Evolutionary conservation across 495 filamentous ascomycete species (phyloP).

Genomic region (Trichocladium uniseriatum): DNA sequence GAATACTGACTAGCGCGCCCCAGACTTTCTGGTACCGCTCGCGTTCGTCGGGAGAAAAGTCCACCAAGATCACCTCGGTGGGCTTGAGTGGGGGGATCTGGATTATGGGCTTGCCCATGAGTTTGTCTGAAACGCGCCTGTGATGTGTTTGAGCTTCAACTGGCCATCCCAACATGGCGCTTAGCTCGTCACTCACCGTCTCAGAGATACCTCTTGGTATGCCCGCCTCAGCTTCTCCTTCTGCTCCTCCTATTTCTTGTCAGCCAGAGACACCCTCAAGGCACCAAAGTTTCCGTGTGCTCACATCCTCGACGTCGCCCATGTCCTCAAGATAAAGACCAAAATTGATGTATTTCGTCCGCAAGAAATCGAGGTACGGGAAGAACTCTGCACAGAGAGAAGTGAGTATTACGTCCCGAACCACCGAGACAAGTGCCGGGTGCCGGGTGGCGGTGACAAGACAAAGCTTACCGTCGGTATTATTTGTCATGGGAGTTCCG

Average conservation of each 20-base stretch:
- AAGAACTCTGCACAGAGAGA: conserved; percentile 37
- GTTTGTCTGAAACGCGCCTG: conserved; percentile 40
- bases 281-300: not conserved
- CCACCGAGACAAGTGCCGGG: too few species aligned
- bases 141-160: conserved; percentile 19
- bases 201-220: not conserved
- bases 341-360: conserved; percentile 37
- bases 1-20: not conserved
- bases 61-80: not conserved
- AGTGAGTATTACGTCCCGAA: not conserved
- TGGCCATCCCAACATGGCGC: too few species aligned
- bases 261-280: not conserved
- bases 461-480: conserved; percentile 16
- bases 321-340: conserved; percentile 21
- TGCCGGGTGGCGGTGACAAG: too few species aligned
- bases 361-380: conserved; percentile 52
- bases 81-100: conserved; percentile 39
- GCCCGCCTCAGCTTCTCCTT: not conserved
- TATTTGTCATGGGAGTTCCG: conserved; percentile 54
- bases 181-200: not conserved
- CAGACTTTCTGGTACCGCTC: not conserved
- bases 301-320: conserved; percentile 30
- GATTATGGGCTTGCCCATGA: conserved; percentile 49
- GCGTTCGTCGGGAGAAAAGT: not conserved
- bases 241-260: not conserved